Evolutionary conservation across 495 filamentous ascomycete species (phyloP).

Genomic region (Hypoxylon lienhwacheense): DNA sequence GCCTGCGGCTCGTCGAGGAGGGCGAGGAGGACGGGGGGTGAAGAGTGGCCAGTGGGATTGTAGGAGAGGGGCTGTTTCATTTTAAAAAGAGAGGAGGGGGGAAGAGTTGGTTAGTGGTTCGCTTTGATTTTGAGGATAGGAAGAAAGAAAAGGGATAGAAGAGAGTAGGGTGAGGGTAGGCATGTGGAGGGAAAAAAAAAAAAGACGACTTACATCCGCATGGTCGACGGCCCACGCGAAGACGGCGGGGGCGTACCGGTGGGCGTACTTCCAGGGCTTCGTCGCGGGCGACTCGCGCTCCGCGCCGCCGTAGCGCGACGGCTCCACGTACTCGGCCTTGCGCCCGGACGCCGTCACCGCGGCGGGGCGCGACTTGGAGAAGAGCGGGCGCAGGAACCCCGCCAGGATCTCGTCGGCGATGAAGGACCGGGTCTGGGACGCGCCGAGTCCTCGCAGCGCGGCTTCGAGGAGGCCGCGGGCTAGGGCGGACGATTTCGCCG

Average conservation of each 20-base stretch:
- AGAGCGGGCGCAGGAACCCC: conserved; percentile 64
- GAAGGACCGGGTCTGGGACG: conserved; percentile 30
- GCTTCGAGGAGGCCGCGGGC: conserved; percentile 41
- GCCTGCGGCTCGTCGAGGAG: conserved; percentile 76
- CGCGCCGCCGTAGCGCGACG: conserved; percentile 38
- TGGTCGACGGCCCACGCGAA: conserved; percentile 65
- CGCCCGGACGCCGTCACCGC: conserved; percentile 56
- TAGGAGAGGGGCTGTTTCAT: conserved; percentile 25
- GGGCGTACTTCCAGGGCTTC: conserved; percentile 75
- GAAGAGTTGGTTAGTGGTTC: background rate
- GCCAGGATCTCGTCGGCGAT: conserved; percentile 60
- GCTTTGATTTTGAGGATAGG: background rate
- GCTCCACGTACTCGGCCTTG: conserved; percentile 57
- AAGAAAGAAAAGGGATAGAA: background rate
- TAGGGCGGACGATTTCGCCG: conserved; percentile 44
- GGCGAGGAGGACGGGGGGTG: conserved; percentile 78
- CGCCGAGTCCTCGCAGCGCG: background rate
- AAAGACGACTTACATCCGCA: conserved; percentile 45
- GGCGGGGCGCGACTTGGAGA: conserved; percentile 64
- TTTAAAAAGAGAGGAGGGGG: no score
- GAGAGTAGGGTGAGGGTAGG: no score
- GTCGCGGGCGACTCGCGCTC: conserved; percentile 52
- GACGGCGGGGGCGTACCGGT: conserved; percentile 62
- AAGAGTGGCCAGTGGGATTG: conserved; percentile 70
- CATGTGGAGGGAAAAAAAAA: background rate